Percentiles rank a stretch among this genome's conserved stretches.
These are phyloP conservation scores for Pseudocercospora fuligena DNA, from an alignment of 2,329 filamentous ascomycete genomes.

Conservation along the genomic window DNA sequence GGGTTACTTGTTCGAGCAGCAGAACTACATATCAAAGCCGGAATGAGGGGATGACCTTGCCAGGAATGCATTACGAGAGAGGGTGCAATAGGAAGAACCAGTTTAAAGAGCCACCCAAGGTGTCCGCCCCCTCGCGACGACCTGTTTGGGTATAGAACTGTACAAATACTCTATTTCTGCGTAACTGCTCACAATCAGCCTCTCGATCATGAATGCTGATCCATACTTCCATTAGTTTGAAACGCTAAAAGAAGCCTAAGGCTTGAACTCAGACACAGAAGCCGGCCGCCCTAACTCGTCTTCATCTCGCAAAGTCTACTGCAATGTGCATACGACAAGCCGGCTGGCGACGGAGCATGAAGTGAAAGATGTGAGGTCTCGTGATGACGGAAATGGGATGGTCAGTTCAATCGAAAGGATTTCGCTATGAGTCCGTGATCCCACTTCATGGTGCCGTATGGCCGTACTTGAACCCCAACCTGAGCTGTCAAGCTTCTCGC, in stretches of 20 bases:
- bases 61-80: background rate
- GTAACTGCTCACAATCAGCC: background rate
- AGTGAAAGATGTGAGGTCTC: background rate
- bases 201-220: background rate
- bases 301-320: background rate
- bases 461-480: background rate
- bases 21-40: conserved; percentile 63
- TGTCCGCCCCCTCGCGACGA: background rate
- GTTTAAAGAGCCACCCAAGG: background rate
- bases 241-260: background rate
- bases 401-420: background rate
- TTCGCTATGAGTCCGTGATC: background rate
- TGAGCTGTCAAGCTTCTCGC: background rate
- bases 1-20: conserved; percentile 79
- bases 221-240: background rate
- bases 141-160: background rate
- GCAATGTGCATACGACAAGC: background rate
- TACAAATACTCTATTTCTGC: background rate
- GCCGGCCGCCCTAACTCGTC: background rate
- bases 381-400: background rate
- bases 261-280: background rate
- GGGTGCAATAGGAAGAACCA: background rate
- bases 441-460: background rate
- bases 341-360: background rate
- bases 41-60: conserved; percentile 17